Evolutionary conservation across 2,329 filamentous ascomycete genomes (phyloP), one percentile per base, ranked within the genome.

Genomic region (Aureobasidium vineae): DNA sequence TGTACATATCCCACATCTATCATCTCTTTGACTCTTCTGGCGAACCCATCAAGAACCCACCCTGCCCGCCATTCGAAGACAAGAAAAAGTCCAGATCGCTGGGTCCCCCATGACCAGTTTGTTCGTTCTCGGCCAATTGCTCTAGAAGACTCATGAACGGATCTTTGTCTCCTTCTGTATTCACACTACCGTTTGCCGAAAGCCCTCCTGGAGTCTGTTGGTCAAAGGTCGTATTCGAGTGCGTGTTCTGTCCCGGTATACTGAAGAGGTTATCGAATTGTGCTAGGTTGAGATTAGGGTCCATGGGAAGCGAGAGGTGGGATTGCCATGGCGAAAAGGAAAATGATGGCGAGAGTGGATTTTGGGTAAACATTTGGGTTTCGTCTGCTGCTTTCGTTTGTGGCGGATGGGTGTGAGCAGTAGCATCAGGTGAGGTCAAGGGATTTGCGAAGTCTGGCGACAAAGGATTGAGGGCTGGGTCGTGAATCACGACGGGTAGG

Each of bases 11-110:
- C 5, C 23, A 43, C 1, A 5, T 10, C 21, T n/a, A 8, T 40
- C 21, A 26, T 10, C 36, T 19, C n/a, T 41, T 21, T 15, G 8
- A 3, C 26, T 28, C 15, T 31, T 13, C 15, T 21, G 21, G 52
- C 8, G 10, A 26, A 26, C 2, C 21, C 13, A 21, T 3, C 8
- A 40, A 16, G 1, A 5, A 21, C 47, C 28, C 47, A 3, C 26
- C n/a, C 28, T 47, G 28, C 10, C 41, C 56, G 4, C 56, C 40
- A 36, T 60, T 60, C 28, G 56, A 60, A 60, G 26, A 28, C n/a
- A 93, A 78, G 73, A 93, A 93, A 77, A 91, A 93, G 75, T 94
- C 90, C 72, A 95, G 79, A 73, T 94, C 90, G 70, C 84, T 88
- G 15, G 88, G 89, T 11, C 87, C 85, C 0, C 88, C 90, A 61